phyloP scores from a whole-genome alignment of 1,284 basidiomycete species.

The Marasmius sp. region DNA sequence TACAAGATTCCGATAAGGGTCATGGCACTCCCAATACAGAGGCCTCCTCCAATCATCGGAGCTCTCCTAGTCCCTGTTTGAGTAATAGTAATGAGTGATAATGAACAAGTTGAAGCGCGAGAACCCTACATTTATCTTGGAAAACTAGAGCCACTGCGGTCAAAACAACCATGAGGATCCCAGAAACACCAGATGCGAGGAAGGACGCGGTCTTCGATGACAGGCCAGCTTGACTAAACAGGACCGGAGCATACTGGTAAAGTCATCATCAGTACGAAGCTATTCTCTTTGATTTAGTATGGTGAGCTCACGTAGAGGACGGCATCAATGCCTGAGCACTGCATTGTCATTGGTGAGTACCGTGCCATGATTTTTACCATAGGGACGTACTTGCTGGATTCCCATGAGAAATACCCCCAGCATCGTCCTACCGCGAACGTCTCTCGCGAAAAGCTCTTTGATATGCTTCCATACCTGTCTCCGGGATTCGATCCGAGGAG shows the following conservation, averaged over 20 bases:
- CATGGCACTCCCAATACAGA: background rate
- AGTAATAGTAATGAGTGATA: background rate
- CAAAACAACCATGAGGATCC: constrained; percentile 44
- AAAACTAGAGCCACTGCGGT: constrained; percentile 22
- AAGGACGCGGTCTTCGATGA: constrained; percentile 45
- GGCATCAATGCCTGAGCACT: constrained; percentile 35
- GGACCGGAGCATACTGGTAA: constrained; percentile 47
- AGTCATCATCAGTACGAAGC: constrained; percentile 17
- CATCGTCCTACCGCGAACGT: constrained; percentile 33
- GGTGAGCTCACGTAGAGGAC: constrained; percentile 29
- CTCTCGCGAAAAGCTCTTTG: constrained; percentile 28
- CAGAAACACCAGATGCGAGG: constrained; percentile 52
- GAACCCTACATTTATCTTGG: constrained; percentile 3
- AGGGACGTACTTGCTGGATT: constrained; percentile 37
- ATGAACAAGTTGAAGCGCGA: background rate
- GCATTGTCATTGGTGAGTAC: background rate
- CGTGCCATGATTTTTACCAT: background rate
- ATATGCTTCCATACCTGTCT: constrained; percentile 20
- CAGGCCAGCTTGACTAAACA: constrained; percentile 52
- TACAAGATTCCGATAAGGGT: constrained; percentile 2
- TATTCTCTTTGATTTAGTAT: constrained; percentile 15
- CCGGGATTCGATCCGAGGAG: constrained; percentile 15
- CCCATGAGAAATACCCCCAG: constrained; percentile 48
- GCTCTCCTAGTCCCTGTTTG: background rate
- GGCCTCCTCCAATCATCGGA: constrained; percentile 3